Evolutionary conservation across 495 filamentous ascomycete genomes (phyloP).

Genomic region (Amphirosellinia nigrospora): DNA sequence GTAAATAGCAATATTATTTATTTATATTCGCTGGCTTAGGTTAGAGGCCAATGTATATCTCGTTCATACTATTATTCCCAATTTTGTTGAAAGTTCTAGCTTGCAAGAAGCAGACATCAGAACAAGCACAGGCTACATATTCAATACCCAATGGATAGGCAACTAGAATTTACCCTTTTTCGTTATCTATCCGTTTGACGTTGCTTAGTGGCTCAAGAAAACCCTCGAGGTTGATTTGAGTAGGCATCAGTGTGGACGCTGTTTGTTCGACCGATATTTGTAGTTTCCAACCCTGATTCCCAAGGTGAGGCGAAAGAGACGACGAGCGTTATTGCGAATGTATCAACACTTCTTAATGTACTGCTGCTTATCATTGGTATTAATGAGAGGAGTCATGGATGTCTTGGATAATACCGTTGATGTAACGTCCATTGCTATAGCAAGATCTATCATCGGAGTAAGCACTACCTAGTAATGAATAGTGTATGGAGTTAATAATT

Average conservation of each 20-base stretch:
- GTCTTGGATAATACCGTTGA: not conserved
- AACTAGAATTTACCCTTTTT: not conserved
- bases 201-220: not conserved
- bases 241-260: not conserved
- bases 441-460: too few relatives aligned
- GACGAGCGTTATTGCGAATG: not conserved
- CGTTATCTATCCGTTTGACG: not conserved
- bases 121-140: not conserved
- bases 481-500: not conserved
- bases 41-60: not conserved
- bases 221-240: not conserved
- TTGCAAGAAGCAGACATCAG: not conserved
- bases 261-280: not conserved
- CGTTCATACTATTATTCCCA: not conserved
- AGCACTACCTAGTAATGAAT: too few relatives aligned
- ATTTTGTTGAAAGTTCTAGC: not conserved
- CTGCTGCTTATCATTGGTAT: not conserved
- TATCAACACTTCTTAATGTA: not conserved
- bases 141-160: not conserved
- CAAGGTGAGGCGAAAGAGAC: not conserved
- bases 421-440: not conserved
- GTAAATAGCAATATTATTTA: too few relatives aligned
- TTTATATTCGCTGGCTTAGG: not conserved
- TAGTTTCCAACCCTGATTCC: not conserved
- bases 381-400: not conserved